Percentiles rank a stretch among this genome's conserved stretches.
Conservation (phyloP, 176 grass and related monocot genomes). For the Themeda triandra region DNA sequence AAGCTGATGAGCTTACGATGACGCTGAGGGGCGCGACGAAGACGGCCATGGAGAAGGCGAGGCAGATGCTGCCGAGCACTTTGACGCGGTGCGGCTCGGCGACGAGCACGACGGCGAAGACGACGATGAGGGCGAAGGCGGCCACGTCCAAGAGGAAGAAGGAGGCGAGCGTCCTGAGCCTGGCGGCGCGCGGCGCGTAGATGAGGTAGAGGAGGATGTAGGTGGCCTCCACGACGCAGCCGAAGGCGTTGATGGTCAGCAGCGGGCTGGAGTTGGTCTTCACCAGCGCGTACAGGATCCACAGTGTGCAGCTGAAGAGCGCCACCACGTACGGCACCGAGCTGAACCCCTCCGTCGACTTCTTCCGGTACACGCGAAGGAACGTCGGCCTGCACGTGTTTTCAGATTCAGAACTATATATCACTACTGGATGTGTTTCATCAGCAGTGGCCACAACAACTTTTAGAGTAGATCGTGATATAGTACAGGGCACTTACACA, state of each 20-base stretch:
- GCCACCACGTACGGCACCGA: conserved; percentile 83
- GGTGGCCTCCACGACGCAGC: conserved; percentile 60
- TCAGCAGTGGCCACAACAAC: too few species aligned
- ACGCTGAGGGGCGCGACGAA: conserved; percentile 88
- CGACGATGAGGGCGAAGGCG: conserved; percentile 48
- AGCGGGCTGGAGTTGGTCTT: conserved; percentile 71
- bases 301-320: conserved; percentile 83
- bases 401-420: too few species aligned
- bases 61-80: conserved; percentile 77
- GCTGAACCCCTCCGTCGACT: conserved; percentile 81
- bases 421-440: too few species aligned
- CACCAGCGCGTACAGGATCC: conserved; percentile 78
- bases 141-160: conserved; percentile 74
- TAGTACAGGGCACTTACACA: conserved; percentile 30
- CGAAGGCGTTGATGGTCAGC: conserved; percentile 77
- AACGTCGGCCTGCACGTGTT: conserved; percentile 57
- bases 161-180: conserved; percentile 38
- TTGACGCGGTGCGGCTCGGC: conserved; percentile 34
- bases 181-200: conserved; percentile 46
- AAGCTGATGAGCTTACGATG: conserved; percentile 49
- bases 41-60: conserved; percentile 85
- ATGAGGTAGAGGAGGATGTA: conserved; percentile 75
- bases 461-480: background rate
- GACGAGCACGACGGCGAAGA: conserved; percentile 45
- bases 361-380: conserved; percentile 55